A percentile compares a stretch with the other conserved stretches of the same genome.
These are phyloP conservation scores for Pseudoturritis turrita DNA, from an alignment of 345 rosid genomes.

Conservation along the genomic window DNA sequence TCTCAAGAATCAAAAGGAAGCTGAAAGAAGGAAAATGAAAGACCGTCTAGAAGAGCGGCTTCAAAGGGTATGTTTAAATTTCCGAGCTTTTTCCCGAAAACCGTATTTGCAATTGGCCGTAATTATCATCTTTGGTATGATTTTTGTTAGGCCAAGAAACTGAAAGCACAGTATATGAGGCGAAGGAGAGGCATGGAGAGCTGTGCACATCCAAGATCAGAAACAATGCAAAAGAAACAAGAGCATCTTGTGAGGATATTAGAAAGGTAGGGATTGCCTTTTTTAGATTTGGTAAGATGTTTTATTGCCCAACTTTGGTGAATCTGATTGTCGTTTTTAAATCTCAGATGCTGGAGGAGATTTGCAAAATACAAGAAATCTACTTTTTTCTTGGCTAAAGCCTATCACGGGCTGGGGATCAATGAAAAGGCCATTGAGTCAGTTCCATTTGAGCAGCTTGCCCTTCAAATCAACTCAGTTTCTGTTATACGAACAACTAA, in stretches of 20 bases:
- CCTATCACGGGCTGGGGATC: conserved; percentile 56
- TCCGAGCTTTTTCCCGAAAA: not conserved
- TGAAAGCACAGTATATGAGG: conserved; percentile 32
- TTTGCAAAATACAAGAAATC: conserved; percentile 58
- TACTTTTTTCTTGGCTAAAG: conserved; percentile 59
- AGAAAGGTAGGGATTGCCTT: conserved; percentile 14
- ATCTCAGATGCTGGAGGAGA: conserved; percentile 77
- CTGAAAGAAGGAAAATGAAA: conserved; percentile 70
- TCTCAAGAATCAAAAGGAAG: conserved; percentile 62
- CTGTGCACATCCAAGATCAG: conserved; percentile 17
- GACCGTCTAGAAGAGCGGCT: conserved; percentile 79
- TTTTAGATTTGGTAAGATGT: not conserved
- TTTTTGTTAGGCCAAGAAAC: conserved; percentile 24
- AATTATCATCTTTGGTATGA: not conserved
- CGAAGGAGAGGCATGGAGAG: conserved; percentile 19
- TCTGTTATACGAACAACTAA: conserved; percentile 58
- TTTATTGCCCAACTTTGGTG: not conserved
- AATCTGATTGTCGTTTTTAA: not conserved
- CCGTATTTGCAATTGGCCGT: not conserved
- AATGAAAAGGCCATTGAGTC: conserved; percentile 44
- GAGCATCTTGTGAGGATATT: conserved; percentile 21
- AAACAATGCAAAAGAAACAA: conserved; percentile 20
- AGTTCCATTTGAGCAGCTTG: conserved; percentile 83
- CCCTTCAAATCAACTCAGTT: conserved; percentile 61
- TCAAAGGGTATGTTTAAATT: conserved; percentile 57